Conservation (phyloP, 129 eudicot species). For the Logfia minima region DNA sequence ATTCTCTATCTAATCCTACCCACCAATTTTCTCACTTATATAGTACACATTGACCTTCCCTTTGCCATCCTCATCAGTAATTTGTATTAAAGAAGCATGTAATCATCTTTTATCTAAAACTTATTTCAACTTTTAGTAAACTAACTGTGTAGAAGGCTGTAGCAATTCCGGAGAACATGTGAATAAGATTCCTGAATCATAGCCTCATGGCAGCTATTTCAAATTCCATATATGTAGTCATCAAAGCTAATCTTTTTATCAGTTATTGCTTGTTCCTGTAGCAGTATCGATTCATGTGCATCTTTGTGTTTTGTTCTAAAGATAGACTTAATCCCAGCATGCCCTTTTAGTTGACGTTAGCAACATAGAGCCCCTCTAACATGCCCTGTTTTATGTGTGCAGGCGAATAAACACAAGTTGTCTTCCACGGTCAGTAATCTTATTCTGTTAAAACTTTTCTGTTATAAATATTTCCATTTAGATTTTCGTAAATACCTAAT, state of each 20-base stretch:
- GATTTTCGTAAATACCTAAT: background rate
- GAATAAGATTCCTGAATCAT: background rate
- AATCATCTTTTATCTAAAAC: background rate
- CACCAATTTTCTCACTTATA: too few relatives aligned
- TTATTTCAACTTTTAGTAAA: too few relatives aligned
- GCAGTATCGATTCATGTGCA: background rate
- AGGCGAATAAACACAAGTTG: constrained; percentile 36
- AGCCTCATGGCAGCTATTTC: background rate
- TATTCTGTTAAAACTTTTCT: background rate
- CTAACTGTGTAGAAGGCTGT: background rate
- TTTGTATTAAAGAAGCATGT: background rate
- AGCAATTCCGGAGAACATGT: background rate
- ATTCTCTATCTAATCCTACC: too few relatives aligned
- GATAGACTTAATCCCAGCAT: background rate
- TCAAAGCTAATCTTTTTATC: background rate
- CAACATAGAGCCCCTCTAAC: constrained; percentile 9
- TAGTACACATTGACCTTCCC: too few relatives aligned
- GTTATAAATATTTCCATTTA: background rate
- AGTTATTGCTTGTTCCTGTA: background rate
- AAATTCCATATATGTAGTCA: background rate
- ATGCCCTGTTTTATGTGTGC: constrained; percentile 25
- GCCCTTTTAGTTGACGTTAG: constrained; percentile 14
- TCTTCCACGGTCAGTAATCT: constrained; percentile 43
- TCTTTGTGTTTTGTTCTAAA: background rate
- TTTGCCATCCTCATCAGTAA: too few relatives aligned